These are phyloP conservation scores for Suillus discolor DNA, from an alignment of 768 basidiomycete genomes.

Conservation along the genomic window DNA sequence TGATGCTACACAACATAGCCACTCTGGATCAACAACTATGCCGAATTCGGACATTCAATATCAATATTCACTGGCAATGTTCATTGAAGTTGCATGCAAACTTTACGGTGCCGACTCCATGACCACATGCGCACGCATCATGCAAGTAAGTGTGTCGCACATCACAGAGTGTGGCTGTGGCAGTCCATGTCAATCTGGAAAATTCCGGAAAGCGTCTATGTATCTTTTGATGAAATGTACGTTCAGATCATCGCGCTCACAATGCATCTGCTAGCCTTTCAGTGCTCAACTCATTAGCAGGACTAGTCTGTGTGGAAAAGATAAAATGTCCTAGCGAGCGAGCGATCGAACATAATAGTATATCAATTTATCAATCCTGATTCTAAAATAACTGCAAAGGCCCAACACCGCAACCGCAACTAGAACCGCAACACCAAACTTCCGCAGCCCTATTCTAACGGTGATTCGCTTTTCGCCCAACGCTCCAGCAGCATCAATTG, in stretches of 20 bases:
- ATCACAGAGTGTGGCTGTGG: no score
- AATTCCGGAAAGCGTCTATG: neutral
- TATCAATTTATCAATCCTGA: neutral
- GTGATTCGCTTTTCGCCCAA: conserved; percentile 14
- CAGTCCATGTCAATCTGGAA: neutral
- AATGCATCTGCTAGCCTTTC: neutral
- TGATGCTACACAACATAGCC: neutral
- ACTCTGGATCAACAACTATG: neutral
- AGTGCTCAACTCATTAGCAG: neutral
- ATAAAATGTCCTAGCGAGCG: conserved; percentile 17
- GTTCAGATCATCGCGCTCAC: neutral
- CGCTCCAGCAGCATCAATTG: conserved; percentile 60
- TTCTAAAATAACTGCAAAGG: conserved; percentile 15
- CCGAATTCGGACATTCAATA: neutral
- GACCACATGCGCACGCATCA: conserved; percentile 18
- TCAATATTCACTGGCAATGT: no score
- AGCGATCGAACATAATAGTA: neutral
- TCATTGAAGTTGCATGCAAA: no score
- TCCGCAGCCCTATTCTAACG: conserved; percentile 10
- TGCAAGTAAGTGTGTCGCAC: no score
- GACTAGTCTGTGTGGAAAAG: neutral
- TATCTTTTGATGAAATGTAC: neutral
- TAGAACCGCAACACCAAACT: conserved; percentile 7
- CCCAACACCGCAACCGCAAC: conserved; percentile 13
- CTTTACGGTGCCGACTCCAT: no score